Evolutionary conservation across 2,329 filamentous ascomycete species (phyloP).

Genomic region (Podosphaera xanthii): DNA sequence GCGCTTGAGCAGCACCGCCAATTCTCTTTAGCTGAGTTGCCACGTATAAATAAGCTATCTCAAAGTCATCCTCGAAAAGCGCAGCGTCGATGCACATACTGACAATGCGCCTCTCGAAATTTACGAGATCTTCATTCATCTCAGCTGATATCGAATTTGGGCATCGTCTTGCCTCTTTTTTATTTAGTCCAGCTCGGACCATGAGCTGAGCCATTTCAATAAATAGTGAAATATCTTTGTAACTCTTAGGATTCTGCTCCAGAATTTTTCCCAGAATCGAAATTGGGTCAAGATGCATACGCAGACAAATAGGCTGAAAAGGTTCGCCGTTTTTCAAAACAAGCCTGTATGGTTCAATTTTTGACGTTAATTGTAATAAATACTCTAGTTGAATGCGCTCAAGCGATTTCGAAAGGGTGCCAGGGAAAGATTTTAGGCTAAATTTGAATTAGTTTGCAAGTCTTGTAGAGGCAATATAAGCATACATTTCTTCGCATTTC

Average conservation of each 20-base stretch:
- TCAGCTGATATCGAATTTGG: neutral
- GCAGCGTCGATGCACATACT: conserved; percentile 66
- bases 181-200: conserved; percentile 31
- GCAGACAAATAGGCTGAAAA: conserved; percentile 54
- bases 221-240: conserved; percentile 52
- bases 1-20: conserved; percentile 12
- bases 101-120: conserved; percentile 42
- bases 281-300: conserved; percentile 55
- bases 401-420: conserved; percentile 28
- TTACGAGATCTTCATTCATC: conserved; percentile 4
- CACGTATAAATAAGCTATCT: conserved; percentile 69
- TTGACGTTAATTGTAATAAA: conserved; percentile 49
- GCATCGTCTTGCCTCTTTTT: conserved; percentile 4
- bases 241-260: conserved; percentile 51
- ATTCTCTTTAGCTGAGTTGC: conserved; percentile 38
- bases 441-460: neutral
- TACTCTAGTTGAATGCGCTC: conserved; percentile 34
- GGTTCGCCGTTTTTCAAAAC: conserved; percentile 60
- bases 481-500: conserved; percentile 53
- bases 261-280: conserved; percentile 50
- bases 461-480: neutral
- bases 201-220: conserved; percentile 46
- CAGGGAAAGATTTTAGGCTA: conserved; percentile 41
- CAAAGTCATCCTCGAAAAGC: conserved; percentile 55
- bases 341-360: conserved; percentile 52